Percentiles rank a stretch among this genome's conserved stretches.
Conservation (phyloP, 169 alveolate genomes). For the Besnoitia besnoiti region DNA sequence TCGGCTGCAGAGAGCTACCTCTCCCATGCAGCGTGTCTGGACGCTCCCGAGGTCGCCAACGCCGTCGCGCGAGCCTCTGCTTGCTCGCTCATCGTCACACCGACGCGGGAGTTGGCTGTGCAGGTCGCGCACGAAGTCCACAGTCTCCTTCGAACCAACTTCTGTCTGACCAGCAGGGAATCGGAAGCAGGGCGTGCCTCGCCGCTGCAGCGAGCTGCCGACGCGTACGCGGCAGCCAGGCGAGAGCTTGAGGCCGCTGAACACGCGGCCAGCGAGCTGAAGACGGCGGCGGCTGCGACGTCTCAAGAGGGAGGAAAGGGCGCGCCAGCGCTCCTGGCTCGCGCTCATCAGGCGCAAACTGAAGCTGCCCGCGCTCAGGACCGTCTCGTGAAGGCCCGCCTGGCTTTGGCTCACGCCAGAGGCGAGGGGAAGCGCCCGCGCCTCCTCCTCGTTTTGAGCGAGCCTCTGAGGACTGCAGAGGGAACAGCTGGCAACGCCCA, state of each 20-base stretch:
- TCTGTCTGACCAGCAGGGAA: background rate
- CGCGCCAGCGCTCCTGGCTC: background rate
- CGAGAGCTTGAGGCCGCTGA: background rate
- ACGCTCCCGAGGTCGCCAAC: background rate
- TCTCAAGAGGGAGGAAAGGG: background rate
- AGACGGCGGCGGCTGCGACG: background rate
- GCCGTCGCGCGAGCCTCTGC: slow-evolving; percentile 39
- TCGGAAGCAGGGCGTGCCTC: background rate
- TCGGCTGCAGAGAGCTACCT: background rate
- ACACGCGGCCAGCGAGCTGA: background rate
- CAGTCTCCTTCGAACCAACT: background rate
- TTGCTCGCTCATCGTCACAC: slow-evolving; percentile 77
- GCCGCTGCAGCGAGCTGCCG: background rate
- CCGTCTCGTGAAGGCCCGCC: background rate
- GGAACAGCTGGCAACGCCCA: background rate
- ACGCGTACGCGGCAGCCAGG: background rate
- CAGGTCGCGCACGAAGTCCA: slow-evolving; percentile 72
- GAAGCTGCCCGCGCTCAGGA: background rate
- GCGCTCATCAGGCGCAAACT: background rate
- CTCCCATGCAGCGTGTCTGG: slow-evolving; percentile 11
- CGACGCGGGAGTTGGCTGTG: slow-evolving; percentile 90
- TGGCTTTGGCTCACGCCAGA: background rate
- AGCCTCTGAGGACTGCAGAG: background rate
- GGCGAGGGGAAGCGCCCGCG: slow-evolving; percentile 37
- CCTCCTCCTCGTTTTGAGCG: slow-evolving; percentile 7